Conservation (phyloP, 75 land plant species). For the Picea sitchensis region DNA sequence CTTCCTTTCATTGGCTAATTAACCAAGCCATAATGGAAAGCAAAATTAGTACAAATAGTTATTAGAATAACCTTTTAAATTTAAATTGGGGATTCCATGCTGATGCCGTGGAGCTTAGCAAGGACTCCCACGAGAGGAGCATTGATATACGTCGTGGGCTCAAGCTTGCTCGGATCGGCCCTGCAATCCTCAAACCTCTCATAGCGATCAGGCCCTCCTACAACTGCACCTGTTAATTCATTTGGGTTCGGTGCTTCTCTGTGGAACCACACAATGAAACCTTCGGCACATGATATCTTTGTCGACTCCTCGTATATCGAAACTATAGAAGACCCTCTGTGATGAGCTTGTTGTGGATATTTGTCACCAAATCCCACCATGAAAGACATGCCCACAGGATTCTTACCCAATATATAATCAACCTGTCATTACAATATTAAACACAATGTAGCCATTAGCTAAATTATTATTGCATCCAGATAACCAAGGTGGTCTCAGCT, state of each 20-base stretch:
- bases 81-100: too few species aligned
- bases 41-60: too few species aligned
- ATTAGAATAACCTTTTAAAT: too few species aligned
- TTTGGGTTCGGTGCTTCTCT: conserved; percentile 55
- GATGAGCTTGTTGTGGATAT: conserved; percentile 69
- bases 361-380: conserved; percentile 66
- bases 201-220: conserved; percentile 73
- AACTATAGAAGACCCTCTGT: conserved; percentile 70
- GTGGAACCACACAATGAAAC: conserved; percentile 53
- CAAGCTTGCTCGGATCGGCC: conserved; percentile 36
- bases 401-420: conserved; percentile 62
- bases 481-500: too few species aligned
- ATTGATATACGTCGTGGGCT: conserved; percentile 80
- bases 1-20: too few species aligned
- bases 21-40: too few species aligned
- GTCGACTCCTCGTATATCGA: conserved; percentile 8
- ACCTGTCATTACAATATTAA: conserved; percentile 26
- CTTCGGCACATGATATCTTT: conserved; percentile 45
- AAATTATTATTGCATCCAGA: too few species aligned
- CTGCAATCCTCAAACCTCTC: conserved; percentile 64
- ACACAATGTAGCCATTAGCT: neutral
- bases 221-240: conserved; percentile 68
- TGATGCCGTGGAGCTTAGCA: conserved; percentile 33
- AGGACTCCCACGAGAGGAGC: conserved; percentile 67
- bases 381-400: conserved; percentile 56